These are phyloP conservation scores for Stachybotrys chlorohalonatus DNA, from an alignment of 2,329 filamentous ascomycete species.

Conservation along the genomic window DNA sequence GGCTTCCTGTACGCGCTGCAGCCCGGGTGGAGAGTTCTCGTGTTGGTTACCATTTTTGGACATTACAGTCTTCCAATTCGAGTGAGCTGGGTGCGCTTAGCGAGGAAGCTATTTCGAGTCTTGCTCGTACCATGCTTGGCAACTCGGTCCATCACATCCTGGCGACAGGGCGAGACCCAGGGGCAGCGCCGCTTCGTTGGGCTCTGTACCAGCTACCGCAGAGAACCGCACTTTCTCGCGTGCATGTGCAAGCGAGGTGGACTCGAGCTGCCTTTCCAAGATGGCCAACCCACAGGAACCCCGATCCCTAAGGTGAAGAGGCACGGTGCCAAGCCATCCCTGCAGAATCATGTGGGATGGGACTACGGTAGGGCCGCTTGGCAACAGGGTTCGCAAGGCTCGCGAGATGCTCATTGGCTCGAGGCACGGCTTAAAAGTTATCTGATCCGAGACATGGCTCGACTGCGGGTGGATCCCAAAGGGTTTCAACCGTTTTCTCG, in stretches of 20 bases:
- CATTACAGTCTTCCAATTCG: neutral
- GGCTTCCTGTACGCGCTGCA: no score
- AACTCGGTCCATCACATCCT: neutral
- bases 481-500: neutral
- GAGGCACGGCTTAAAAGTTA: slow-evolving; percentile 2
- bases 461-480: neutral
- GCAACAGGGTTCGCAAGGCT: no score
- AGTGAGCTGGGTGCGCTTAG: neutral
- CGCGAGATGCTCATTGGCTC: neutral
- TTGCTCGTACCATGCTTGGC: neutral
- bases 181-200: neutral
- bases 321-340: neutral
- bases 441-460: slow-evolving; percentile 5
- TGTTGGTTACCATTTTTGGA: neutral
- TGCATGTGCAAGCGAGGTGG: neutral
- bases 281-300: neutral
- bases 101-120: neutral
- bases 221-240: no score
- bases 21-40: neutral
- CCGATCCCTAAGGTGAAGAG: neutral
- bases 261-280: neutral
- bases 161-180: neutral
- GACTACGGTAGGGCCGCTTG: neutral
- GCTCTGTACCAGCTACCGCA: no score
- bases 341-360: neutral